Evolutionary conservation across 2,329 filamentous ascomycete species (phyloP).

Genomic region (Botrytis fabae): DNA sequence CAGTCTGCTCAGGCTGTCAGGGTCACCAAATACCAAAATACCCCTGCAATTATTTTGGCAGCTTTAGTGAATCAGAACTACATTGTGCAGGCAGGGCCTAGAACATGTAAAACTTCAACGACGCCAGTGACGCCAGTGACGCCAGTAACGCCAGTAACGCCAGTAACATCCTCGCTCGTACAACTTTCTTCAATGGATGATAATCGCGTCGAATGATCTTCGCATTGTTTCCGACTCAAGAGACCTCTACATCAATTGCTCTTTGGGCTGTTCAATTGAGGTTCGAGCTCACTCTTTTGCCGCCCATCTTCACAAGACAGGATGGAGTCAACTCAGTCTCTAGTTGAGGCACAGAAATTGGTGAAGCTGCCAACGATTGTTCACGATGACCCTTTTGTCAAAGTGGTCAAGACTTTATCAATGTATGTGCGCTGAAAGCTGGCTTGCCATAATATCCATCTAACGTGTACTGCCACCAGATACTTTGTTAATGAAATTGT

Average conservation of each 20-base stretch:
- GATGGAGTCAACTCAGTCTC: not conserved
- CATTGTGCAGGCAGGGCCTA: not conserved
- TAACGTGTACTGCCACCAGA: constrained; percentile 45
- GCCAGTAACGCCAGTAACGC: too few relatives aligned
- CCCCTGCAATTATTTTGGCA: constrained; percentile 13
- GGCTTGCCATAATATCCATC: not conserved
- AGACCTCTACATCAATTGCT: too few relatives aligned
- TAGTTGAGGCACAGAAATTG: not conserved
- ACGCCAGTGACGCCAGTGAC: not conserved
- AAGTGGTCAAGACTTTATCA: constrained; percentile 67
- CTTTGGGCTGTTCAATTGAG: not conserved
- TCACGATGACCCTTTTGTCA: constrained; percentile 60
- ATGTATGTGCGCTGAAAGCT: constrained; percentile 44
- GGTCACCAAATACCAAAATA: not conserved
- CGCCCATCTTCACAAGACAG: not conserved
- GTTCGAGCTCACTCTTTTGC: not conserved
- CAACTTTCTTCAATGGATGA: constrained; percentile 1
- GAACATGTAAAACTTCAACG: constrained; percentile 10
- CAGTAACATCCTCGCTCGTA: not conserved
- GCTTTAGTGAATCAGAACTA: not conserved
- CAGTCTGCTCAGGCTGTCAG: not conserved
- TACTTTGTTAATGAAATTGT: constrained; percentile 64
- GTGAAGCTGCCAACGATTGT: constrained; percentile 55
- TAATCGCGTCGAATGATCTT: not conserved
- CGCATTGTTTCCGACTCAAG: not conserved